These are phyloP conservation scores for Selaginella moellendorffii DNA, from an alignment of 75 land plant genomes.

Conservation along the genomic window DNA sequence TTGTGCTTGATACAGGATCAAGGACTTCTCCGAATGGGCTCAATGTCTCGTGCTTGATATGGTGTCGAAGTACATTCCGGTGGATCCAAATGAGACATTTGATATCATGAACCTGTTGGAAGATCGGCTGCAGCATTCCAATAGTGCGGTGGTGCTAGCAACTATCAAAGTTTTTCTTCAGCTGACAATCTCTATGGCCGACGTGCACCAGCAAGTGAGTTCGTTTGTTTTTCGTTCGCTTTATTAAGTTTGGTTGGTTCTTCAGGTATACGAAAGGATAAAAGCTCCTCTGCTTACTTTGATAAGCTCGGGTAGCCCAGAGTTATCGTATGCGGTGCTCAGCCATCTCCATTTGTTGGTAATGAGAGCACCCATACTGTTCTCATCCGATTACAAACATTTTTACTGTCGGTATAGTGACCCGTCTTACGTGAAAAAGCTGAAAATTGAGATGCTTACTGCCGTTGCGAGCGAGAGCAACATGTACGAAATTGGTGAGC, in stretches of 20 bases:
- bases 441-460: slow-evolving; percentile 98
- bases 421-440: slow-evolving; percentile 90
- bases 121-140: slow-evolving; percentile 97
- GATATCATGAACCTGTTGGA: slow-evolving; percentile 97
- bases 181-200: slow-evolving; percentile 92
- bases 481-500: slow-evolving; percentile 89
- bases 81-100: slow-evolving; percentile 82
- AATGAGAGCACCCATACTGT: slow-evolving; percentile 88
- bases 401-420: slow-evolving; percentile 97
- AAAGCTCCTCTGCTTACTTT: slow-evolving; percentile 91
- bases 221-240: background rate
- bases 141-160: slow-evolving; percentile 93
- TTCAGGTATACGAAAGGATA: slow-evolving; percentile 90
- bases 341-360: slow-evolving; percentile 90
- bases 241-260: too few species aligned
- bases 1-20: slow-evolving; percentile 49
- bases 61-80: slow-evolving; percentile 71
- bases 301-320: slow-evolving; percentile 87
- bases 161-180: slow-evolving; percentile 90
- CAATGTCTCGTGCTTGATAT: slow-evolving; percentile 87
- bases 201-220: slow-evolving; percentile 91
- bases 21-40: slow-evolving; percentile 97
- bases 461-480: slow-evolving; percentile 96
- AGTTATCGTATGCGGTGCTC: slow-evolving; percentile 90
- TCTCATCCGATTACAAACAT: slow-evolving; percentile 92